Evolutionary conservation across 164 flowering plant species (phyloP), one percentile per base, ranked within the genome.

Genomic region (Umbilicus rupestris): DNA sequence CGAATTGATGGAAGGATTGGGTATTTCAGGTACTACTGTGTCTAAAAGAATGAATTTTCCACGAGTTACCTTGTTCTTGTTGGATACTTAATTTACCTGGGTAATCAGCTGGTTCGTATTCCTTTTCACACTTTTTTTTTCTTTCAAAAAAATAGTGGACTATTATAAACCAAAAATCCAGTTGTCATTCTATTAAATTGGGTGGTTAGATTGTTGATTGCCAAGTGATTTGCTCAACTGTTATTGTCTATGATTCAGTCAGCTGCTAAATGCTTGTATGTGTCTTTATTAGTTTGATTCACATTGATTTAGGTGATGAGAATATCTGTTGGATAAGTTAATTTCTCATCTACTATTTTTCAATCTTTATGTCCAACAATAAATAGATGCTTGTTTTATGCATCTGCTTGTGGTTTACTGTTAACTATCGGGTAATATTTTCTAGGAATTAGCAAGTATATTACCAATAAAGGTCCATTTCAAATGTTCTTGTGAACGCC

Each of bases 11-110:
- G 70, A 83, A 76, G 84, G 82, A 35, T 71, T 87, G 74, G 87
- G 83, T 55, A 73, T 90, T 74, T 78, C 84, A 73, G 96, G 98
- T 93, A 62, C 14, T 39, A 35, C 4, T 20, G 10, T 41, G 31
- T 8, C 31, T 26, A 28, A 68, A 46, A 12, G 11, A 50, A 67
- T 35, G 26, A 29, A 35, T 6, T 45, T 20, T 45, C 29, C 55
- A 29, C 41, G 14, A 50, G 17, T 33, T 26, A 10, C 29, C 37
- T 46, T 63, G 45, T 57, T 69, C 37, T 68, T 37, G 58, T 24
- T 52, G 30, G 58, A 0, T 49, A 49, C 30, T 52, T 22, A 1
- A 52, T 3, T 52, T 14, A 16, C 16, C 7, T 46, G 1, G 3
- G n/a, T 3, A 46, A 46, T 46, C 20, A 52, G 15, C 58, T 52